These are phyloP conservation scores for Aphanomyces astaci DNA, from an alignment of 352 stramenopile genomes.

Conservation along the genomic window DNA sequence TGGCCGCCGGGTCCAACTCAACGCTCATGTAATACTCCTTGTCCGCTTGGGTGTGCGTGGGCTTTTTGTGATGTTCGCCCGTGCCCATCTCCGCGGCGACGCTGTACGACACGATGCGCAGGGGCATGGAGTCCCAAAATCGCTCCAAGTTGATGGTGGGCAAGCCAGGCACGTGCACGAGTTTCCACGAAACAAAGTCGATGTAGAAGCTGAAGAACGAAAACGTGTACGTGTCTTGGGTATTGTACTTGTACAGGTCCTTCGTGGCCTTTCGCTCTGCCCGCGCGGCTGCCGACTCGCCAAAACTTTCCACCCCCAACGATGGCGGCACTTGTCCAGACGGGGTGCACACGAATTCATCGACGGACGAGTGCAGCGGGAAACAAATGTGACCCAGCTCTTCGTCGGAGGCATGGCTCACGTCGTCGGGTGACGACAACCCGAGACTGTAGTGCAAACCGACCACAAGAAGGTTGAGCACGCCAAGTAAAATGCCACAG, in stretches of 20 bases:
- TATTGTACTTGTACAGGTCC: constrained; percentile 47
- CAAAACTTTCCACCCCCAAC: constrained; percentile 46
- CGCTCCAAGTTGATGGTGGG: constrained; percentile 35
- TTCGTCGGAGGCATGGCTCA: constrained; percentile 30
- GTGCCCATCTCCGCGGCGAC: constrained; percentile 20
- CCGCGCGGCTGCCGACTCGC: constrained; percentile 38
- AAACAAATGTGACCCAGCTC: constrained; percentile 62
- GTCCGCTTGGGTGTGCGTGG: constrained; percentile 1
- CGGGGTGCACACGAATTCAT: constrained; percentile 54
- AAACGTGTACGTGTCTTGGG: constrained; percentile 57
- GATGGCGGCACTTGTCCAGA: constrained; percentile 29
- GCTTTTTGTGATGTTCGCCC: constrained; percentile 1
- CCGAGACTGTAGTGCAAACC: constrained; percentile 55
- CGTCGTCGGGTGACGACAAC: constrained; percentile 25
- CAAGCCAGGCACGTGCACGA: constrained; percentile 46
- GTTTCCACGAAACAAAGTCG: constrained; percentile 47
- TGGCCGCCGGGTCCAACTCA: background rate
- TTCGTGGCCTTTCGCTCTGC: constrained; percentile 31
- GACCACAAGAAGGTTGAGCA: constrained; percentile 45
- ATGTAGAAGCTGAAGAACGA: constrained; percentile 69
- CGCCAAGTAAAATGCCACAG: constrained; percentile 43
- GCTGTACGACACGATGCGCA: constrained; percentile 50
- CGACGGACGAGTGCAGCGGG: constrained; percentile 50
- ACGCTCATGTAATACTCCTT: constrained; percentile 23
- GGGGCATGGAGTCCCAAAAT: constrained; percentile 57